Conservation (phyloP, 2,329 filamentous ascomycete species). For the Beauveria medogensis region DNA sequence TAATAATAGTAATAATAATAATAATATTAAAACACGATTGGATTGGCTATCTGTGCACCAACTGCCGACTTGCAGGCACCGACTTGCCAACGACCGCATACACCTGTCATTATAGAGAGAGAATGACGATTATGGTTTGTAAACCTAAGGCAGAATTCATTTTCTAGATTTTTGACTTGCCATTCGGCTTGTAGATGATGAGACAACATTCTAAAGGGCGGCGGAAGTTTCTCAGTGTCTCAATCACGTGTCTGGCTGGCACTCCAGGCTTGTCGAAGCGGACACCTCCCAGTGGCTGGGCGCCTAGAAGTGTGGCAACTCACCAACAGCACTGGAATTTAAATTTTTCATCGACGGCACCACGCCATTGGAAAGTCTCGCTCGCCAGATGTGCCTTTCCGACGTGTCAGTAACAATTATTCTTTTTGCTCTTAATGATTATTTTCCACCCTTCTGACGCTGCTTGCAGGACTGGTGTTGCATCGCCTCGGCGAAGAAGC, state of each 20-base stretch:
- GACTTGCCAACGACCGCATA: background rate
- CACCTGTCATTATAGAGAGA: background rate
- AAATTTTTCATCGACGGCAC: background rate
- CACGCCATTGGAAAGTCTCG: background rate
- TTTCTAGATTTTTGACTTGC: background rate
- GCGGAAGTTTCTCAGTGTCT: background rate
- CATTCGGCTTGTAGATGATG: background rate
- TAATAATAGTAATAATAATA: background rate
- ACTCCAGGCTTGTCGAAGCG: background rate
- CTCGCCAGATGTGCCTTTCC: background rate
- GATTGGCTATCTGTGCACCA: background rate
- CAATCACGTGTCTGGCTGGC: slow-evolving; percentile 5
- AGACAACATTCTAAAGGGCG: slow-evolving; percentile 4
- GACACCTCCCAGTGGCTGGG: slow-evolving; percentile 5
- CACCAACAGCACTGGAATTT: slow-evolving; percentile 10
- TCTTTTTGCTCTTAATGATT: background rate
- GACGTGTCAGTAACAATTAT: background rate
- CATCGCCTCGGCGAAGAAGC: background rate
- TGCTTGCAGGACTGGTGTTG: background rate
- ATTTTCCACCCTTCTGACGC: background rate
- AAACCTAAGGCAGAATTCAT: background rate
- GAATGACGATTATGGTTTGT: background rate
- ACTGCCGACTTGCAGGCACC: background rate
- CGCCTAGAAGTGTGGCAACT: background rate
- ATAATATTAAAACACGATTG: no score